Evolutionary conservation across 1,139 yeast species (phyloP).

Genomic region (Saccharomyces hybrid): DNA sequence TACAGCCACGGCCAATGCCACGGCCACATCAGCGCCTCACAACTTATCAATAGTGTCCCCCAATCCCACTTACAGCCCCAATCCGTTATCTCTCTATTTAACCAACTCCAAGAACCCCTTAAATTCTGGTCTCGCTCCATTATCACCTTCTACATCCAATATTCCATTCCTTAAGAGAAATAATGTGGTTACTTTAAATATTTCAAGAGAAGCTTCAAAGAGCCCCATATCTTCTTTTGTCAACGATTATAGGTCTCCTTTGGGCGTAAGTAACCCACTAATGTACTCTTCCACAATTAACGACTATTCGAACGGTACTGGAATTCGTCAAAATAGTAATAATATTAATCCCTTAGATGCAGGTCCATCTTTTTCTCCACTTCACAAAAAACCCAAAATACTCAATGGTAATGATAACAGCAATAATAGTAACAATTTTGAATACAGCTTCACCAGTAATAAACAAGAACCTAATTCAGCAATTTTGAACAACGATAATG

Average conservation of each 20-base stretch:
- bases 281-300: conserved; percentile 3
- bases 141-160: conserved; percentile 14
- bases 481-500: background rate
- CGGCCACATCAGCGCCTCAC: conserved; percentile 4
- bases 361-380: conserved; percentile 1
- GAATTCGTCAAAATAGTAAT: background rate
- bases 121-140: conserved; percentile 10
- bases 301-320: background rate
- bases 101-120: conserved; percentile 8
- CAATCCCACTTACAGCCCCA: conserved; percentile 19
- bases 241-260: conserved; percentile 16
- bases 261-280: conserved; percentile 14
- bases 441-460: background rate
- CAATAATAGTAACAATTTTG: background rate
- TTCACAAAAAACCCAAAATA: background rate
- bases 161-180: conserved; percentile 20
- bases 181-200: conserved; percentile 22
- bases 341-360: conserved; percentile 1
- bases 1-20: background rate
- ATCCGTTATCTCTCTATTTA: conserved; percentile 16
- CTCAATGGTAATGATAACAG: background rate
- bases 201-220: conserved; percentile 23
- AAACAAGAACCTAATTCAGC: background rate
- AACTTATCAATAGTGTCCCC: conserved; percentile 19
- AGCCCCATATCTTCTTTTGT: conserved; percentile 19